Conservation (phyloP, 2,329 filamentous ascomycete species). For the Alternaria rosae region DNA sequence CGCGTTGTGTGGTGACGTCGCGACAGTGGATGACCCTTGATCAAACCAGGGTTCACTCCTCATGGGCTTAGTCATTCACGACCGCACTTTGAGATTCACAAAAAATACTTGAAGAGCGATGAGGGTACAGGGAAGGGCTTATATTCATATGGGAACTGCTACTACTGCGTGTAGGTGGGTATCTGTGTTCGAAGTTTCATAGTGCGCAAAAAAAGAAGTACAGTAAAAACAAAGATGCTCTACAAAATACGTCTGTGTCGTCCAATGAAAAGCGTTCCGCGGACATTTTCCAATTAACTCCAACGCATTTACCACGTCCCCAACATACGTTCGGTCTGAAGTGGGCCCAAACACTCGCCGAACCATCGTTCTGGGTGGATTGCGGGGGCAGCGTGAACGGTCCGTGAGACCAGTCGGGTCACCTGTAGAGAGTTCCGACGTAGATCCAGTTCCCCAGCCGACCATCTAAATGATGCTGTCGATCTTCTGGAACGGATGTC, state of each 20-base stretch:
- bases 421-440: neutral
- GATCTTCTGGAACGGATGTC: neutral
- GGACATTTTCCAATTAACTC: neutral
- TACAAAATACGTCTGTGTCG: constrained; percentile 2
- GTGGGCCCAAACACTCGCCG: constrained; percentile 1
- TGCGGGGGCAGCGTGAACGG: neutral
- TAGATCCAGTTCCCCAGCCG: neutral
- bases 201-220: neutral
- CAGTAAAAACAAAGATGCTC: neutral
- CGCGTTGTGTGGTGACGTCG: neutral
- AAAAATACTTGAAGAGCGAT: neutral
- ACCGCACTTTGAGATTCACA: neutral
- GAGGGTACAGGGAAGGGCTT: neutral
- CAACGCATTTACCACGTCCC: neutral
- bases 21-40: constrained; percentile 1
- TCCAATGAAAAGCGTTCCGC: neutral
- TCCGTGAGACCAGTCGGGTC: neutral
- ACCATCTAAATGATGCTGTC: neutral
- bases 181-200: neutral
- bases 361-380: neutral
- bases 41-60: constrained; percentile 4
- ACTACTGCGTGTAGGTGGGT: neutral
- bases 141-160: neutral
- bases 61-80: neutral
- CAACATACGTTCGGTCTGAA: constrained; percentile 2